Evolutionary conservation across 495 filamentous ascomycete species (phyloP), one percentile per base, ranked within the genome.

Genomic region (Tirmania nivea): DNA sequence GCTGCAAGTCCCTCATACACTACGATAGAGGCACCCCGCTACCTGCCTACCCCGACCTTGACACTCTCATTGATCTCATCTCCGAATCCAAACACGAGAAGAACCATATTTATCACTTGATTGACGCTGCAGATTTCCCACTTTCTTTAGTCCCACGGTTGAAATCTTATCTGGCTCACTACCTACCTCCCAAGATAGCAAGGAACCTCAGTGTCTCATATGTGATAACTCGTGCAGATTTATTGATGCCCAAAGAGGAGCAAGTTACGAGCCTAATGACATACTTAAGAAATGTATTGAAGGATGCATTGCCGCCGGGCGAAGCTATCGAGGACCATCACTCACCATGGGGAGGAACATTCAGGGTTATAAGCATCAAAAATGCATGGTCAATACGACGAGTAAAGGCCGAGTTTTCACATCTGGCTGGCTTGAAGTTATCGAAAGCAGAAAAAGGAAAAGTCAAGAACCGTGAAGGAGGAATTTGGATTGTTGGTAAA

Each of bases 41-140:
- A 12, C 62, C 62, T 3, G 54, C 59, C 7, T 62, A 64, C 12
- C 90, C 90, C 0, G 75, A 80, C 8, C 69, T 94, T 50, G 70
- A 84, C 19, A 78, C 84, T 0, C 78, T 99, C 31, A 72, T 76
- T 31, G 78, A 82, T 25, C 92, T 81, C n/a, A 79, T 99, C 21
- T 71, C 77, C 17, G 83, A 89, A 57, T 87, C 89, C 0, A 86
- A 86, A 1, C 75, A 90, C 65, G 84, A 80, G 61, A 70, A 80
- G 57, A 96, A 96, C 63, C 87, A 93, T 59, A 76, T 99, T 53
- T 99, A 95, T 65, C 88, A 95, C 65, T 73, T 99, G n/a, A 62
- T 96, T n/a, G 90, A 99, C 62, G 90, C 90, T 5, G 92, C 87
- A 14, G 90, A 99, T 63, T 94, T 99, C 57, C 90, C 90, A 19